phyloP scores from a whole-genome alignment of 257 asterid genomes.

The Plantago major region DNA sequence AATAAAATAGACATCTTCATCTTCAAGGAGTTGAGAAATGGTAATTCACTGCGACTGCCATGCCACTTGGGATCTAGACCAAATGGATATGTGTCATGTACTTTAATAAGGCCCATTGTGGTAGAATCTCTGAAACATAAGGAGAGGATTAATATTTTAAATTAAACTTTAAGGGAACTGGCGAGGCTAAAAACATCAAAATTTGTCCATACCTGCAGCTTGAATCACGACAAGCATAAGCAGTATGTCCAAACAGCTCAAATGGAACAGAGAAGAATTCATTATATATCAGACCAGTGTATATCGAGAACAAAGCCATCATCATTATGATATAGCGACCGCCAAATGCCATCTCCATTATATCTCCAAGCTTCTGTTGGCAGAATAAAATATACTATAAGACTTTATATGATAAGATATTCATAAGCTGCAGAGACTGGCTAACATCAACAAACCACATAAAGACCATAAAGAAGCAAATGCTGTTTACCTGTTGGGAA shows the following conservation, averaged over 20 bases:
- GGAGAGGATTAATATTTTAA: background rate
- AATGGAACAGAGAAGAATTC: constrained; percentile 66
- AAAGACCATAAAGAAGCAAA: background rate
- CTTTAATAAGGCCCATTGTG: constrained; percentile 46
- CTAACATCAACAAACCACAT: background rate
- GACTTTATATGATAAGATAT: constrained; percentile 4
- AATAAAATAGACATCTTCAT: constrained; percentile 69
- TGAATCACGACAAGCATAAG: constrained; percentile 53
- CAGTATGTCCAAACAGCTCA: constrained; percentile 55
- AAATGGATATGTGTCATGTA: constrained; percentile 49
- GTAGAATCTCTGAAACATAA: constrained; percentile 45
- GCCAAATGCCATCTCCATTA: constrained; percentile 67
- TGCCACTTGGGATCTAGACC: constrained; percentile 72
- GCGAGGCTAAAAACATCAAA: background rate
- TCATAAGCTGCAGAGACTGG: background rate
- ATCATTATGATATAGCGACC: constrained; percentile 63
- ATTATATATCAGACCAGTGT: constrained; percentile 57
- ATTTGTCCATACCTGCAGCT: constrained; percentile 42
- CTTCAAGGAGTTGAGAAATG: constrained; percentile 64
- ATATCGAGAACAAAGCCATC: constrained; percentile 69
- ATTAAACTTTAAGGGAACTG: background rate
- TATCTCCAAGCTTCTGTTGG: constrained; percentile 64
- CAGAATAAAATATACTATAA: constrained; percentile 12
- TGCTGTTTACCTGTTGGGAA: constrained; percentile 38
- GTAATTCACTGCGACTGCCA: constrained; percentile 62